Conservation (phyloP, 192 early-diverging fungal species). For the Radiomyces spectabilis region DNA sequence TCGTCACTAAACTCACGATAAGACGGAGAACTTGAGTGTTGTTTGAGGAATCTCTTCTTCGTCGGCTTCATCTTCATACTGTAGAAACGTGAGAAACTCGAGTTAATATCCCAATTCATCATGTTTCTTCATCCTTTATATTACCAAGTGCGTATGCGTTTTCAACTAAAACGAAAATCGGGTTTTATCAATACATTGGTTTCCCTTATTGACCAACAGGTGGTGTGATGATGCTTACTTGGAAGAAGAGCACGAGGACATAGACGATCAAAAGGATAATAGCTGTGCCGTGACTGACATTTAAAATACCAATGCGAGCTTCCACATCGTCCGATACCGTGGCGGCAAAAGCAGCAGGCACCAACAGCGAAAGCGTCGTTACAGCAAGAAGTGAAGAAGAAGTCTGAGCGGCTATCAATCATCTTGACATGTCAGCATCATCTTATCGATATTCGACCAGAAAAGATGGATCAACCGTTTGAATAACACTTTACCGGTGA, state of each 20-base stretch:
- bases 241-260: slow-evolving; percentile 71
- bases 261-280: slow-evolving; percentile 64
- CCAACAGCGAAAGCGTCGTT: slow-evolving; percentile 55
- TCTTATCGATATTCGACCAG: too few relatives aligned
- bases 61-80: slow-evolving; percentile 32
- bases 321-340: slow-evolving; percentile 37
- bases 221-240: slow-evolving; percentile 21
- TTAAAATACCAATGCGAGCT: slow-evolving; percentile 33
- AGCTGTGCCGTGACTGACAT: slow-evolving; percentile 59
- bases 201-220: too few relatives aligned
- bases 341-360: slow-evolving; percentile 63
- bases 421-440: background rate
- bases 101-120: background rate
- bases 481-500: slow-evolving; percentile 36
- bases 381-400: slow-evolving; percentile 57
- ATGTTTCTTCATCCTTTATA: slow-evolving; percentile 1
- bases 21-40: slow-evolving; percentile 46
- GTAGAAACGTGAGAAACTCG: background rate
- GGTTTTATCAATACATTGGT: too few relatives aligned
- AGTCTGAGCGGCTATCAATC: slow-evolving; percentile 53
- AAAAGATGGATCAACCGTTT: too few relatives aligned
- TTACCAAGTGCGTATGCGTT: slow-evolving; percentile 62
- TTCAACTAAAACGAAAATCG: slow-evolving; percentile 46
- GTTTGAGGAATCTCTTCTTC: slow-evolving; percentile 56
- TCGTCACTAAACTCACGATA: slow-evolving; percentile 28